Percentiles rank a stretch among this genome's conserved stretches.
These are phyloP conservation scores for Pseudodiploospora longispora DNA, from an alignment of 2,329 filamentous ascomycete species.

Conservation along the genomic window DNA sequence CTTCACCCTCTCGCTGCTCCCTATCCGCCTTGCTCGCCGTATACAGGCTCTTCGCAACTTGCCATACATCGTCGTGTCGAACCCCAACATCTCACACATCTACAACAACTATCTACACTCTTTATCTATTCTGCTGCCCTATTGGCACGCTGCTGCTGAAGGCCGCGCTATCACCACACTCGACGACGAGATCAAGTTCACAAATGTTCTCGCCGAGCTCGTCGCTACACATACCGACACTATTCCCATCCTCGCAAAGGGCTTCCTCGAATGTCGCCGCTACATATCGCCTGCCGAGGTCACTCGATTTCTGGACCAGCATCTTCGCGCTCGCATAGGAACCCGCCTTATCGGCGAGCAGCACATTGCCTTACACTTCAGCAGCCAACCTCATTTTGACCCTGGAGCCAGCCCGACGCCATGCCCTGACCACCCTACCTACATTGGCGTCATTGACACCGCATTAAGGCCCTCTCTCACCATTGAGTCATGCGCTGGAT, in stretches of 20 bases:
- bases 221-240: slow-evolving; percentile 92
- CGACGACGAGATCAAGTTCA: slow-evolving; percentile 85
- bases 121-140: slow-evolving; percentile 81
- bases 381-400: slow-evolving; percentile 61
- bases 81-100: slow-evolving; percentile 87
- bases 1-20: slow-evolving; percentile 88
- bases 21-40: slow-evolving; percentile 84
- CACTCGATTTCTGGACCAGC: slow-evolving; percentile 87
- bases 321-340: slow-evolving; percentile 87
- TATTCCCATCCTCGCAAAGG: slow-evolving; percentile 83
- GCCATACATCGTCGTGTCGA: slow-evolving; percentile 97
- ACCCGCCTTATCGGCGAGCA: slow-evolving; percentile 93
- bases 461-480: slow-evolving; percentile 73
- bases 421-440: slow-evolving; percentile 50
- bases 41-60: slow-evolving; percentile 90
- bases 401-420: slow-evolving; percentile 41
- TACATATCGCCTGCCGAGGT: slow-evolving; percentile 80
- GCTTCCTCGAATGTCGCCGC: slow-evolving; percentile 85
- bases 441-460: slow-evolving; percentile 94
- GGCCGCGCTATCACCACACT: slow-evolving; percentile 45
- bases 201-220: slow-evolving; percentile 87
- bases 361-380: slow-evolving; percentile 81
- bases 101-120: slow-evolving; percentile 96
- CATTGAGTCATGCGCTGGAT: slow-evolving; percentile 76
- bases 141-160: slow-evolving; percentile 44